Percentiles rank a stretch among this genome's conserved stretches.
Conservation (phyloP, 1,284 basidiomycete genomes). For the Ustilago shanxiensis region DNA sequence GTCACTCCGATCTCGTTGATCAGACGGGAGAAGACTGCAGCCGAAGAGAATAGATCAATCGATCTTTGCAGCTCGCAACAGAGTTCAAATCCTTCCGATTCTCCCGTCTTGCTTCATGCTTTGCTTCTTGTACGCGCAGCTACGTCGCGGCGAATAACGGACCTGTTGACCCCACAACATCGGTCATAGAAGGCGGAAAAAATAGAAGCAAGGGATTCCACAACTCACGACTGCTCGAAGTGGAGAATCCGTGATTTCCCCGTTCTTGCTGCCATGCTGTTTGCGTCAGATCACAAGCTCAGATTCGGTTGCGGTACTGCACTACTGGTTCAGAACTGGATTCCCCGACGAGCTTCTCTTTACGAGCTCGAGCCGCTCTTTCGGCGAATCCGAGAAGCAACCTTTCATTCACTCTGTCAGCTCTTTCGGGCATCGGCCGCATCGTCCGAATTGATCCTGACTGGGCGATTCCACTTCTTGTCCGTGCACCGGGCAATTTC, state of each 20-base stretch:
- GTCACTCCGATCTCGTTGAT: neutral
- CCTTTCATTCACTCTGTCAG: neutral
- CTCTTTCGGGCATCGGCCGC: constrained; percentile 46
- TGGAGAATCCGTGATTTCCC: constrained; percentile 16
- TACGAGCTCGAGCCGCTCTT: neutral
- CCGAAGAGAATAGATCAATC: neutral
- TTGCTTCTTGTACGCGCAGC: too few species aligned
- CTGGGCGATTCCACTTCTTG: neutral
- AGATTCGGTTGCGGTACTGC: neutral
- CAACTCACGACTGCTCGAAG: too few species aligned
- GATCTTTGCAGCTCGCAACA: too few species aligned
- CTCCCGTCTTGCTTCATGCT: neutral
- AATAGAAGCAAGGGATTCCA: neutral
- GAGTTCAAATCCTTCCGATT: neutral
- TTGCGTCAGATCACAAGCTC: neutral
- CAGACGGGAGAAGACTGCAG: neutral
- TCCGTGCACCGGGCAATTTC: constrained; percentile 32
- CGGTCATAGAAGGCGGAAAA: constrained; percentile 1
- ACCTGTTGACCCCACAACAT: neutral
- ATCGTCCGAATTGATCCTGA: constrained; percentile 28
- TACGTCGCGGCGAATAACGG: too few species aligned
- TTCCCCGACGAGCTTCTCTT: constrained; percentile 2
- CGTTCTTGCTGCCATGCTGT: constrained; percentile 5
- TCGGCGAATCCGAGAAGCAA: constrained; percentile 7
- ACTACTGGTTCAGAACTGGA: neutral